These are phyloP conservation scores for Globisporangium paroecandrum DNA, from an alignment of 352 stramenopile species.

Conservation along the genomic window DNA sequence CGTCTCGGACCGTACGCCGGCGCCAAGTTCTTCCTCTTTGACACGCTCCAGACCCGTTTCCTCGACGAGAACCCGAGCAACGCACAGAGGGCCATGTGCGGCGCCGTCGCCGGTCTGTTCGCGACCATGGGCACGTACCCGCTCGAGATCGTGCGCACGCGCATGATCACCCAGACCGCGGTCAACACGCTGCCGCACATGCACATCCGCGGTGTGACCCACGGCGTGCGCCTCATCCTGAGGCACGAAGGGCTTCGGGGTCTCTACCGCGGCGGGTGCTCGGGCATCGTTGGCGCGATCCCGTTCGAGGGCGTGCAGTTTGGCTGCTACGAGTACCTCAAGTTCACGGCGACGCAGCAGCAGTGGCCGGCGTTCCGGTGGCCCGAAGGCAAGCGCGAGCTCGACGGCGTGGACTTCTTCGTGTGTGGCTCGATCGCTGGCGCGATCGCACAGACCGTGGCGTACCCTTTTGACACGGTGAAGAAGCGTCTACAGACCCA, in stretches of 20 bases:
- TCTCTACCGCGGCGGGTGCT: constrained; percentile 70
- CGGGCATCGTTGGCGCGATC: constrained; percentile 63
- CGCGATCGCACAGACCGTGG: constrained; percentile 74
- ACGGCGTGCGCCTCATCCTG: constrained; percentile 60
- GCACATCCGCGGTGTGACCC: constrained; percentile 53
- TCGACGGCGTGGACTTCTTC: constrained; percentile 75
- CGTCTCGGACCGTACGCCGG: constrained; percentile 72
- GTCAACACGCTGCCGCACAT: constrained; percentile 25
- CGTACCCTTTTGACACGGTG: constrained; percentile 83
- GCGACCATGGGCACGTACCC: constrained; percentile 75
- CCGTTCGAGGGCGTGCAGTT: constrained; percentile 85
- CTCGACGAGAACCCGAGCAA: constrained; percentile 36
- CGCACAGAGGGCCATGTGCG: constrained; percentile 50
- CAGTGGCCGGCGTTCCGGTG: constrained; percentile 63
- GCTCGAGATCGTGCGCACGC: constrained; percentile 78
- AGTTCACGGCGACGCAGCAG: constrained; percentile 36
- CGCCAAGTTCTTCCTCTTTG: constrained; percentile 81
- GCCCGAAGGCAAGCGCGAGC: constrained; percentile 60
- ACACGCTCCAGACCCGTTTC: constrained; percentile 59
- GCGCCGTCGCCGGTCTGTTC: constrained; percentile 57
- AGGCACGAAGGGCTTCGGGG: constrained; percentile 57
- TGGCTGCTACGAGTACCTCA: constrained; percentile 80
- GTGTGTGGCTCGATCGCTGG: constrained; percentile 69
- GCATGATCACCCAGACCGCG: constrained; percentile 68
- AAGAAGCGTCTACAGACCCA: constrained; percentile 80